Evolutionary conservation across 2,329 filamentous ascomycete genomes (phyloP).

Genomic region (Pleurostoma richardsiae): DNA sequence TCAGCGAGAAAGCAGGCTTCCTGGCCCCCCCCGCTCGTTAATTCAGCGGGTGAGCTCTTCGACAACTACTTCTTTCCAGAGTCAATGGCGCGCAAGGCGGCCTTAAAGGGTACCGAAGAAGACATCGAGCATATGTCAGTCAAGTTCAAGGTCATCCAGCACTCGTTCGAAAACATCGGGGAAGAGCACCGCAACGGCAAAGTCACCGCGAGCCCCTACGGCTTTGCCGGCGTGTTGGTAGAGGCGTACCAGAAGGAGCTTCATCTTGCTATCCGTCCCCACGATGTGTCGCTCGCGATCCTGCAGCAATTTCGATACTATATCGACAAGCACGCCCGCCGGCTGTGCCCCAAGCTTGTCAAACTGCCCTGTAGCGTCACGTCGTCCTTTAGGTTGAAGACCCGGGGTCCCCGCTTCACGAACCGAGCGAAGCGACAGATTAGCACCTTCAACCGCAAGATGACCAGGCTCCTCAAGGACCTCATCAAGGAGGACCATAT

Average conservation of each 20-base stretch:
- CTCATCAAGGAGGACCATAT: constrained; percentile 32
- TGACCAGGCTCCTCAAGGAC: constrained; percentile 29
- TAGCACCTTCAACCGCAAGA: constrained; percentile 26
- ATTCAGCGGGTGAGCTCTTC: too few species aligned
- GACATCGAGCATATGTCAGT: too few species aligned
- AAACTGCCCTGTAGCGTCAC: constrained; percentile 12
- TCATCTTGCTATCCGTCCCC: constrained; percentile 40
- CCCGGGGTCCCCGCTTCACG: constrained; percentile 15
- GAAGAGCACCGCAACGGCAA: background rate
- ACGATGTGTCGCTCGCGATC: constrained; percentile 49
- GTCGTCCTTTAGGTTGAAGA: background rate
- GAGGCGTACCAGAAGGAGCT: constrained; percentile 37
- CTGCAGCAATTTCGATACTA: constrained; percentile 40
- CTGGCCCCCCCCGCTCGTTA: too few species aligned
- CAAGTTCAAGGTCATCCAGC: too few species aligned
- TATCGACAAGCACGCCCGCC: constrained; percentile 39
- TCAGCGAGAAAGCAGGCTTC: too few species aligned
- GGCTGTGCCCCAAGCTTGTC: constrained; percentile 36
- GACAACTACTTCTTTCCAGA: too few species aligned
- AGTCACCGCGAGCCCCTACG: constrained; percentile 17
- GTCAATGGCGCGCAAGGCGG: too few species aligned
- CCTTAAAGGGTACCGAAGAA: too few species aligned
- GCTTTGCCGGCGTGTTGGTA: constrained; percentile 29
- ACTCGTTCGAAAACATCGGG: too few species aligned
- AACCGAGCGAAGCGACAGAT: constrained; percentile 26